phyloP scores from a whole-genome alignment of 1,284 basidiomycete genomes.

The Microstroma glucosiphilum region DNA sequence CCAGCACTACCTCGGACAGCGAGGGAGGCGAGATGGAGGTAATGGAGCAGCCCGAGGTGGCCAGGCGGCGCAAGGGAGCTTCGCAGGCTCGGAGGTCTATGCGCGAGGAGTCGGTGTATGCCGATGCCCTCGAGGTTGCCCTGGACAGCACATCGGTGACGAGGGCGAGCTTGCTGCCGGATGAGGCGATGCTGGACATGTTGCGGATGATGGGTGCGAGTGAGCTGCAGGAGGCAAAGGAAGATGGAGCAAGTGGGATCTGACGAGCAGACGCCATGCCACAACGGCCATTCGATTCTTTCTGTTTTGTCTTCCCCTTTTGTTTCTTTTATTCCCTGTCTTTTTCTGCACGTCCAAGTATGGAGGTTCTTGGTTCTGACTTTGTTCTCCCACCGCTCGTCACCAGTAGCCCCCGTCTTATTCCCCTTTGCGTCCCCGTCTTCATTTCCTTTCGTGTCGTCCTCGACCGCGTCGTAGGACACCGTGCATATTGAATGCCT shows the following conservation, averaged over 20 bases:
- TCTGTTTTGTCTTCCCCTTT: background rate
- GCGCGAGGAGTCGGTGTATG: background rate
- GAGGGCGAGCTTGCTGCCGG: background rate
- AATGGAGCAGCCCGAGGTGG: background rate
- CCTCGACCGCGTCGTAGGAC: background rate
- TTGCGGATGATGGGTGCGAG: background rate
- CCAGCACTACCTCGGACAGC: background rate
- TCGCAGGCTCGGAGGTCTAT: background rate
- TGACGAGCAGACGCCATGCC: background rate
- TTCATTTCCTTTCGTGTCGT: background rate
- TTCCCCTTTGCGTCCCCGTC: background rate
- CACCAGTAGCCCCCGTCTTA: background rate
- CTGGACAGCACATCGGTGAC: background rate
- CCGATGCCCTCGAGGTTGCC: background rate
- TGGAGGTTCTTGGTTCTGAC: too few species aligned
- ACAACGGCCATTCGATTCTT: background rate
- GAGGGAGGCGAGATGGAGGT: too few species aligned
- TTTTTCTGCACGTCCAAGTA: background rate
- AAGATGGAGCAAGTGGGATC: background rate
- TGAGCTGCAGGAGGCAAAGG: background rate
- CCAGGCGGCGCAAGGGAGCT: background rate
- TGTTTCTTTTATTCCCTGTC: background rate
- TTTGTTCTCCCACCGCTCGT: background rate
- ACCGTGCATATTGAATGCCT: too few species aligned
- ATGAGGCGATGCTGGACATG: conserved; percentile 6